Base-by-base conservation (phyloP, 2,329 filamentous ascomycete species). In the Cylindrodendrum hubeiense region DNA sequence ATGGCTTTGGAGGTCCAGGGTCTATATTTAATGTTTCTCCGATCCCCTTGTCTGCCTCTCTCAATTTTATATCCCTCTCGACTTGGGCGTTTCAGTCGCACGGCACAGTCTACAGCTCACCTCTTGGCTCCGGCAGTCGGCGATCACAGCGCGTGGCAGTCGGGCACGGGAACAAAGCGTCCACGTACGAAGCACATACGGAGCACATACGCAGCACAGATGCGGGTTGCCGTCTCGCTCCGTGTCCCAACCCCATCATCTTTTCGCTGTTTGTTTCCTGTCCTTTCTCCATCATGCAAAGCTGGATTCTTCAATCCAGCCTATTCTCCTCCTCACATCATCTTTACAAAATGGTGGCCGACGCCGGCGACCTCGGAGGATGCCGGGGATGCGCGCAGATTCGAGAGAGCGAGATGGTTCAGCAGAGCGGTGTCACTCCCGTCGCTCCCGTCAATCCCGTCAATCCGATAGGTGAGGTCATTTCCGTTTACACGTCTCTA, bases 361-460 rank as follows among this genome's bases (percentile, higher is more conserved):
- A 52, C 41, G 17, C 43, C 26, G 52, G 47, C 57, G 22, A 52
- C 17, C 57, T 37, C 15, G 39, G 22, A 17, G 52, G 34, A 19
- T 74, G 72, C 56, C 49, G n/a, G 26, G 72, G 72, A 43, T 74
- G 72, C 51, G 72, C 66, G 24, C 68, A 74, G 65, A 74, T 74
- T 37, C 46, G 50, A 34, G 61, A 73, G 50, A 67, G 50, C 24
- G 72, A 74, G 44, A 68, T 66, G 46, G 46, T 53, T 2, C 39
- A 64, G 9, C 46, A 57, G 2, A 64, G 64, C 26, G 53, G 59
- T 26, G 60, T 67, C 68, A 34, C 68, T 61, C 52, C 17, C 28
- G 60, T 67, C 68, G 33, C 68, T 61, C 52, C 17, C 28, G 60
- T 67, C 68, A 34, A 70, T 61, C 52, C 17, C 28, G 60, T 67